Evolutionary conservation across 768 basidiomycete species (phyloP).

Genomic region (Psilocybe cyanescens): DNA sequence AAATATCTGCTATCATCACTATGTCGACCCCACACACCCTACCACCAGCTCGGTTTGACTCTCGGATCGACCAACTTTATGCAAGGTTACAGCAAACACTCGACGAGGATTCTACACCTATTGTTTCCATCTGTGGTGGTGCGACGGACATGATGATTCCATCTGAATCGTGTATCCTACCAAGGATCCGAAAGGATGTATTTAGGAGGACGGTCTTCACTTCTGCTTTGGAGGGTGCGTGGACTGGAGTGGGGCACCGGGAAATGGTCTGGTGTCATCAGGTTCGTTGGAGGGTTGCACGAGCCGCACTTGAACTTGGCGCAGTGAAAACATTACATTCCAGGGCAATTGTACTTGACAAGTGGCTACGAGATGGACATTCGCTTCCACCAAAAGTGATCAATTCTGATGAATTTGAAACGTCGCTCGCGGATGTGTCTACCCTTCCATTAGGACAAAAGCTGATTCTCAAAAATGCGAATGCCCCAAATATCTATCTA

Average conservation of each 20-base stretch:
- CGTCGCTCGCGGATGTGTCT: constrained; percentile 20
- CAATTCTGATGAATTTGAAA: constrained; percentile 18
- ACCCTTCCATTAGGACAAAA: constrained; percentile 37
- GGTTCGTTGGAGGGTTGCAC: constrained; percentile 86
- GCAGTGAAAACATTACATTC: constrained; percentile 26
- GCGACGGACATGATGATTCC: constrained; percentile 91
- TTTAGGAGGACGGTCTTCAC: constrained; percentile 79
- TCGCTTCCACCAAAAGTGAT: constrained; percentile 36
- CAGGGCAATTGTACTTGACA: constrained; percentile 50
- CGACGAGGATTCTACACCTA: constrained; percentile 54
- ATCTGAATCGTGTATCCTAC: constrained; percentile 85
- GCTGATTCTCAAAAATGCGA: constrained; percentile 49
- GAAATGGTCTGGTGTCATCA: constrained; percentile 99
- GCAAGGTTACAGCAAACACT: constrained; percentile 43
- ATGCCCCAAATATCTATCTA: constrained; percentile 48
- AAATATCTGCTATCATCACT: constrained; percentile 85
- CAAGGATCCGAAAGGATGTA: constrained; percentile 19
- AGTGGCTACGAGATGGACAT: constrained; percentile 72
- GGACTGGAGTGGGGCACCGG: constrained; percentile 94
- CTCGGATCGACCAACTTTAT: constrained; percentile 79
- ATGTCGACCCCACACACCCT: constrained; percentile 93
- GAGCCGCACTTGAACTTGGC: constrained; percentile 74
- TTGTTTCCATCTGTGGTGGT: constrained; percentile 90
- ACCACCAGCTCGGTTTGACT: constrained; percentile 88
- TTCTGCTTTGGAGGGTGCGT: constrained; percentile 85